Base-by-base conservation (phyloP, 2,329 filamentous ascomycete species). In the Calonectria honghensis region DNA sequence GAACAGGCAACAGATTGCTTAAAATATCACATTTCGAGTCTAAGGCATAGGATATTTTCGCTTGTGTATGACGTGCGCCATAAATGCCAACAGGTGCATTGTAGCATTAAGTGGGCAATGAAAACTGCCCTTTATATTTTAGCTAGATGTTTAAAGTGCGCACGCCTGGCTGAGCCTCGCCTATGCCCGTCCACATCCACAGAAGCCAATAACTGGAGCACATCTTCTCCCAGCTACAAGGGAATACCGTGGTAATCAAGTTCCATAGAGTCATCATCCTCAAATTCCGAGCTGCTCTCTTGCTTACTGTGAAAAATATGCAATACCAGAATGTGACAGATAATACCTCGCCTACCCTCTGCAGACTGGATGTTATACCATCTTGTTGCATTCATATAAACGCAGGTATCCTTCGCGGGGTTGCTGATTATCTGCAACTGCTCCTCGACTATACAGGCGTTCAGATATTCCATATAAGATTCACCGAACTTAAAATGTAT, bases 241-340 rank as follows among this genome's bases (percentile, higher is more conserved):
- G 45, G 45, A 48, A 48, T 48, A 48, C 45, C 45, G 45, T 48
- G 45, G 45, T 48, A 48, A 51, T 27, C 48, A 51, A 51, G 48
- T 27, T 51, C 48, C 48, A 27, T 51, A 27, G 48, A 51, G 48
- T 51, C 48, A 51, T 51, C 48, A 51, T 27, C n/a, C 48, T 51
- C 48, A 51, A 27, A 51, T 27, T 51, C 48, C n/a, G 13, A 51
- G n/a, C 20, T 27, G n/a, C n/a, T 27, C 48, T 27, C n/a, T 24
- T 51, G 48, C n/a, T 24, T 27, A 51, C 48, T 27, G 48, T 51
- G n/a, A 51, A 27, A 27, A 27, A 24, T 51, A 51, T 51, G 48
- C 48, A 51, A 51, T 51, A 20, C 48, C 48, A 51, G 48, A 51
- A 51, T 51, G 48, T 51, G 48, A 51, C 48, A 51, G n/a, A 51